Base-by-base conservation (phyloP, 192 early-diverging fungal genomes). In the Ambispora gerdemannii region DNA sequence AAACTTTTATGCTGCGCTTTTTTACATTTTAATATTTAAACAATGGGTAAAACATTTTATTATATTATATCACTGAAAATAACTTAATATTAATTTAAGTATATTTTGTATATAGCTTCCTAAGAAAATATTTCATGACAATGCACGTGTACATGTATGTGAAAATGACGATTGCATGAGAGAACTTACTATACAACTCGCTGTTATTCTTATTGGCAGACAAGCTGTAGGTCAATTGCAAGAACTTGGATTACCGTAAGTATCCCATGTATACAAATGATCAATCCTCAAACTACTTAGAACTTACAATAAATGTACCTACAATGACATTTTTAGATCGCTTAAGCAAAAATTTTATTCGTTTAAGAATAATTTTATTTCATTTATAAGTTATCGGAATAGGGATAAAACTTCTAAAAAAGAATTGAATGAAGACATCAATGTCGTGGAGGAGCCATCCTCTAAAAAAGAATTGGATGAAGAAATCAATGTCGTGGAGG, bases 21-120 rank as follows among this genome's bases (percentile, higher is more conserved):
- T 88, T 59, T 89, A 88, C 63, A 80, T 86, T 34, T 76, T 79
- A 24, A 69, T 86, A n/a, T 61, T 87, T 35, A 89, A 86, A 77
- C 58, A 64, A 61, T 2, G 22, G 17, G 73, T 74, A 50, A 1
- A 31, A 31, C 19, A 19, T 19, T 19, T 17, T 35, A 25, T 2
- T n/a, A 15, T 55, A 35, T 50, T 30, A 53, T 28, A 62, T 0
- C 47, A 47, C 4, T 1, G 38, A 31, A 27, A 50, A 0, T 15
- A n/a, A 17, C 20, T 47, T 0, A 63, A 69, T 34, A 25, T 4
- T 17, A 74, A 74, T 62, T 55, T 34, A 19, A 53, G 17, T 4
- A 50, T 30, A 71, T 13, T 58, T 1, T 35, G 30, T 53, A 20
- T 17, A 28, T 2, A 38, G 17, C 2, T 25, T 60, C 25, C 22